Evolutionary conservation across 345 rosid species (phyloP).

Genomic region (Sonneratia alba): DNA sequence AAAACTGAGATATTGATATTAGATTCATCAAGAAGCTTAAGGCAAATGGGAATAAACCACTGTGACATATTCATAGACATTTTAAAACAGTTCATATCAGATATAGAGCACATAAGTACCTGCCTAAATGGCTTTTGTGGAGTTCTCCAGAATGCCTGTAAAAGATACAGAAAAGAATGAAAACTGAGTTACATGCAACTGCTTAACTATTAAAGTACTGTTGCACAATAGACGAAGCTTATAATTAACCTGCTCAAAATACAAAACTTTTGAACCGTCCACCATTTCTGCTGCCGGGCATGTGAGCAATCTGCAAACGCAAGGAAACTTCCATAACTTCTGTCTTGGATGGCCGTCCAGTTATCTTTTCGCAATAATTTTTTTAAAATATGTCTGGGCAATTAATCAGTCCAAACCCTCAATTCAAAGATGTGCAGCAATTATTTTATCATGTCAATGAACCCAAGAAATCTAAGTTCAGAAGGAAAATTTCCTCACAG

Average conservation of each 20-base stretch:
- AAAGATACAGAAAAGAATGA: conserved; percentile 1
- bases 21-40: no score
- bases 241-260: conserved; percentile 59
- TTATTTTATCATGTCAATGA: not conserved
- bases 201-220: not conserved
- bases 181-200: not conserved
- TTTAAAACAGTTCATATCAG: not conserved
- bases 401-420: no score
- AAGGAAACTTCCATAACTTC: not conserved
- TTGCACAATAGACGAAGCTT: not conserved
- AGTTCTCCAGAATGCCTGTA: conserved; percentile 84
- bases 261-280: conserved; percentile 77
- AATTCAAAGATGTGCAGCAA: not conserved
- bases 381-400: no score
- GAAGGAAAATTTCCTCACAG: no score
- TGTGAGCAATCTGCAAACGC: conserved; percentile 49
- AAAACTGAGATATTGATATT: no score
- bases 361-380: not conserved
- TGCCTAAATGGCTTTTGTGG: conserved; percentile 90
- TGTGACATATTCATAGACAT: no score
- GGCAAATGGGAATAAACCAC: no score
- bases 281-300: conserved; percentile 92
- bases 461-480: not conserved
- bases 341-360: not conserved
- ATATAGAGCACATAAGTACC: conserved; percentile 23